Evolutionary conservation across 495 filamentous ascomycete genomes (phyloP).

Genomic region (Paragyromitra xinjiangensis): DNA sequence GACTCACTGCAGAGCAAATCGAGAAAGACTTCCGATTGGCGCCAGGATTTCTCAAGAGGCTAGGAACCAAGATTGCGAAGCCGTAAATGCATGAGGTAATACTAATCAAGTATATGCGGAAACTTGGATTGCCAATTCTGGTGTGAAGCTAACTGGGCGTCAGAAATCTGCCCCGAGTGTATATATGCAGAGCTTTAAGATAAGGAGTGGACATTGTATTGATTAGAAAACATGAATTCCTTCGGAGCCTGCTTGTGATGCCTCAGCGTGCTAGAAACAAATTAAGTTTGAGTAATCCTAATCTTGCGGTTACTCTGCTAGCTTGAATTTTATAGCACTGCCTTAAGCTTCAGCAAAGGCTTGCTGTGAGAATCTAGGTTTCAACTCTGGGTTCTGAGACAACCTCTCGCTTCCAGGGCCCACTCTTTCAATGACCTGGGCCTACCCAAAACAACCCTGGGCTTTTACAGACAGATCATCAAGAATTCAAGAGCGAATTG

Average conservation of each 20-base stretch:
- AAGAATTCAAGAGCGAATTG: too few relatives aligned
- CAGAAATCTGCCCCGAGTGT: not conserved
- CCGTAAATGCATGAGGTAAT: conserved; percentile 32
- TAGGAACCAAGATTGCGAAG: conserved; percentile 43
- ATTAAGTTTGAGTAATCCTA: conserved; percentile 1
- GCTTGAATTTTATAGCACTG: not conserved
- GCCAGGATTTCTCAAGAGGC: conserved; percentile 43
- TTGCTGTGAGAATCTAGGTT: not conserved
- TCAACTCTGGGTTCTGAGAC: not conserved
- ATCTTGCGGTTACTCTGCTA: not conserved
- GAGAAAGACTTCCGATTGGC: conserved; percentile 45
- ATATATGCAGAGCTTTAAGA: not conserved
- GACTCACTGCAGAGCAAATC: conserved; percentile 33
- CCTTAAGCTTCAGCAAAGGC: not conserved
- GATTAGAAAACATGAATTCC: conserved; percentile 9
- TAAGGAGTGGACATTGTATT: conserved; percentile 10
- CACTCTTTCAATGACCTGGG: too few relatives aligned
- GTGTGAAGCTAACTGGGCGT: conserved; percentile 4
- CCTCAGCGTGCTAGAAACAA: not conserved
- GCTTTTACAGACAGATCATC: too few relatives aligned
- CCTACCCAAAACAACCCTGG: too few relatives aligned
- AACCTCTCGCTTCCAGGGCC: too few relatives aligned
- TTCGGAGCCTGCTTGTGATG: not conserved
- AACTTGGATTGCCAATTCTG: not conserved
- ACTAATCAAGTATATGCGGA: conserved; percentile 4